phyloP scores from a whole-genome alignment of 2,329 filamentous ascomycete genomes.

The Aspergillus costaricaensis region DNA sequence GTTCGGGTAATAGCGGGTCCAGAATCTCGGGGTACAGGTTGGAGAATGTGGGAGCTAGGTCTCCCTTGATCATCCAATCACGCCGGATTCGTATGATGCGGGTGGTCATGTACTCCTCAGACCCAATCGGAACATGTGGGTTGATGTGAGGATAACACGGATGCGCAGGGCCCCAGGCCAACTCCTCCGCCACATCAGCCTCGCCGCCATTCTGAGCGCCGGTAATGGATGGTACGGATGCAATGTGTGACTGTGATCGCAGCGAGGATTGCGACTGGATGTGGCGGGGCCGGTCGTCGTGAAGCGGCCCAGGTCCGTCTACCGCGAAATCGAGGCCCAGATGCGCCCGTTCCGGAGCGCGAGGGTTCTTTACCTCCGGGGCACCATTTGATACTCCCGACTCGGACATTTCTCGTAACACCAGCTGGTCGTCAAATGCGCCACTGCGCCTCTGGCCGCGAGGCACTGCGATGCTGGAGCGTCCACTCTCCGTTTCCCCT shows the following conservation, averaged over 20 bases:
- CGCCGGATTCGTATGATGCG: constrained; percentile 88
- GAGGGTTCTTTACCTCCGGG: constrained; percentile 30
- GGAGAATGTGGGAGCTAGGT: constrained; percentile 88
- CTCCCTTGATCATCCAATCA: constrained; percentile 88
- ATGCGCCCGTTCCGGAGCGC: constrained; percentile 34
- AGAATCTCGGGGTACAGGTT: constrained; percentile 96
- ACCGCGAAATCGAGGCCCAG: constrained; percentile 26
- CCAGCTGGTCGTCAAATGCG: constrained; percentile 26
- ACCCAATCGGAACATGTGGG: constrained; percentile 79
- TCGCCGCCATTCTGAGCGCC: constrained; percentile 44
- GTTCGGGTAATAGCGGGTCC: constrained; percentile 80
- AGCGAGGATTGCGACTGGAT: constrained; percentile 44
- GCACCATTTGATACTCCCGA: constrained; percentile 28
- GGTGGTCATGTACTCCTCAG: constrained; percentile 72
- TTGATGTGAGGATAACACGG: constrained; percentile 94
- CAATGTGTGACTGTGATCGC: constrained; percentile 43
- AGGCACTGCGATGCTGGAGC: constrained; percentile 57
- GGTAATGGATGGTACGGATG: constrained; percentile 42
- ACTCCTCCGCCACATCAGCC: constrained; percentile 64
- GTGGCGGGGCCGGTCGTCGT: constrained; percentile 38
- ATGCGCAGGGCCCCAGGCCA: constrained; percentile 90
- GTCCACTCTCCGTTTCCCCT: constrained; percentile 49
- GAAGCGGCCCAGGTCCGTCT: constrained; percentile 13
- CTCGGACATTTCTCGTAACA: constrained; percentile 29
- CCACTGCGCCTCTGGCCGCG: constrained; percentile 42